Percentiles rank a stretch among this genome's conserved stretches.
Evolutionary conservation across 768 basidiomycete species (phyloP).

Genomic region (Tylopilus sp.): DNA sequence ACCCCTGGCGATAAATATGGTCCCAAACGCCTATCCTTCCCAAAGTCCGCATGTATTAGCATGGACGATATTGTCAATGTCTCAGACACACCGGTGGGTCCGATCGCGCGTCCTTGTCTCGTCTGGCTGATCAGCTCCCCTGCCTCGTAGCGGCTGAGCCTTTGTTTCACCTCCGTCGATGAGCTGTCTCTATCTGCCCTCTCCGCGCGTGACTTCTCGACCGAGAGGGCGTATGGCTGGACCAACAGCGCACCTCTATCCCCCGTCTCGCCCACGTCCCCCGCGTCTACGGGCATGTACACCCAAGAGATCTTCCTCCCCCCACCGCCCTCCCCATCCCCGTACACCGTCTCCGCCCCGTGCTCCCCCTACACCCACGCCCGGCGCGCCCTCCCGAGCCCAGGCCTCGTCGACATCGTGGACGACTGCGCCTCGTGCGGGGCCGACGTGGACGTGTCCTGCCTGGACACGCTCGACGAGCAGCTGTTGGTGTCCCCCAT

Average conservation of each 20-base stretch:
- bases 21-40: slow-evolving; percentile 30
- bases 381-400: slow-evolving; percentile 1
- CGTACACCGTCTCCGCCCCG: too few species aligned
- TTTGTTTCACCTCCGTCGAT: slow-evolving; percentile 21
- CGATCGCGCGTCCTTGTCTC: neutral
- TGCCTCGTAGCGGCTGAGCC: slow-evolving; percentile 16
- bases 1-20: slow-evolving; percentile 26
- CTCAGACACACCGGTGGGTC: slow-evolving; percentile 28
- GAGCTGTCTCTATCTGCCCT: slow-evolving; percentile 11
- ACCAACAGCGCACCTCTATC: slow-evolving; percentile 18
- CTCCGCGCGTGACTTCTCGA: slow-evolving; percentile 12
- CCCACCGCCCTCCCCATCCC: too few species aligned
- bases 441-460: slow-evolving; percentile 34
- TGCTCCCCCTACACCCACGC: too few species aligned
- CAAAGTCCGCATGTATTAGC: slow-evolving; percentile 32
- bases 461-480: slow-evolving; percentile 37
- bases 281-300: too few species aligned
- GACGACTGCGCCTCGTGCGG: slow-evolving; percentile 28
- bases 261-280: neutral
- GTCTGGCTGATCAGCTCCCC: slow-evolving; percentile 8
- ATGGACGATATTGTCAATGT: slow-evolving; percentile 24
- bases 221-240: slow-evolving; percentile 21
- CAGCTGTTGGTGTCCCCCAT: slow-evolving; percentile 38
- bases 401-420: slow-evolving; percentile 11
- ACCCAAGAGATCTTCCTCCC: too few species aligned